Evolutionary conservation across 2,329 filamentous ascomycete species (phyloP).

Genomic region (Ophiostoma sp.): DNA sequence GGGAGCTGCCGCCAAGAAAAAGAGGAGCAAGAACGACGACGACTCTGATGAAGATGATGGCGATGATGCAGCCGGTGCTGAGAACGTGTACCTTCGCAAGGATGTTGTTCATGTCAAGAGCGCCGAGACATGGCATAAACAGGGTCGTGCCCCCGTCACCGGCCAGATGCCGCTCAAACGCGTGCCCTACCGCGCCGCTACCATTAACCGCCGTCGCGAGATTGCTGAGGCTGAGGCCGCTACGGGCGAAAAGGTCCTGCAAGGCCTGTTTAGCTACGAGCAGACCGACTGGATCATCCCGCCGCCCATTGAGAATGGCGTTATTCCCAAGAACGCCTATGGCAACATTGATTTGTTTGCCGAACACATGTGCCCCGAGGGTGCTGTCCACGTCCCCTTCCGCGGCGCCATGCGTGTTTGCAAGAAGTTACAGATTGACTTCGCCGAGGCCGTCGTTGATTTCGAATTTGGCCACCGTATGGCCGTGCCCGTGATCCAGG

Average conservation of each 20-base stretch:
- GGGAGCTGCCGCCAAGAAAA: background rate
- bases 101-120: constrained; percentile 87
- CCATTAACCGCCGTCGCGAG: constrained; percentile 80
- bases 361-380: constrained; percentile 81
- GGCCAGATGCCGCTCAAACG: constrained; percentile 78
- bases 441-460: constrained; percentile 89
- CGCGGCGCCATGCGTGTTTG: constrained; percentile 77
- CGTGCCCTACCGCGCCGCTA: constrained; percentile 89
- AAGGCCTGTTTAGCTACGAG: constrained; percentile 78
- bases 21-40: background rate
- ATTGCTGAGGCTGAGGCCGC: constrained; percentile 80
- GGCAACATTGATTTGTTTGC: constrained; percentile 97
- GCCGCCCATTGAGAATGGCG: constrained; percentile 75
- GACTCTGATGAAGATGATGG: background rate
- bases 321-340: constrained; percentile 91
- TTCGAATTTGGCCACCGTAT: constrained; percentile 96
- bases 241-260: constrained; percentile 78
- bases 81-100: constrained; percentile 75
- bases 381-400: constrained; percentile 80
- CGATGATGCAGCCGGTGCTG: constrained; percentile 36
- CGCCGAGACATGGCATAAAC: constrained; percentile 96
- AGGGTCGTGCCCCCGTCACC: constrained; percentile 72
- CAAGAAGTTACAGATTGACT: constrained; percentile 80
- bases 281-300: constrained; percentile 98
- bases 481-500: constrained; percentile 88